Evolutionary conservation across 2,329 filamentous ascomycete genomes (phyloP).

Genomic region (Rhinocladiella mackenziei): DNA sequence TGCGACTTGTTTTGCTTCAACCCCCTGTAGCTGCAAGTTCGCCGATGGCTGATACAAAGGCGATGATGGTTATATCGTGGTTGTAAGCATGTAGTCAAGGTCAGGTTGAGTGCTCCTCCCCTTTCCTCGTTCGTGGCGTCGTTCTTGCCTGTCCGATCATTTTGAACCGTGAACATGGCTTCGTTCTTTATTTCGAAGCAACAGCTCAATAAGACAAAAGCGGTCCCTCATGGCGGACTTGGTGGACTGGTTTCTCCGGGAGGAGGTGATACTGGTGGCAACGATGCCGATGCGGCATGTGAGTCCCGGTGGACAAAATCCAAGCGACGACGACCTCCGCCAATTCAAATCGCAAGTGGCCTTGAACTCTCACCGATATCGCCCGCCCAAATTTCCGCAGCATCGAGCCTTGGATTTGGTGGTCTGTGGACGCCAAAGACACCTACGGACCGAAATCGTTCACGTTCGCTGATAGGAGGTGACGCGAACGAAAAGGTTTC

Average conservation of each 20-base stretch:
- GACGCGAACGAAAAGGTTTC: background rate
- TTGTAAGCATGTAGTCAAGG: too few relatives aligned
- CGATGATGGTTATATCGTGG: too few relatives aligned
- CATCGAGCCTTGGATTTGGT: conserved; percentile 3
- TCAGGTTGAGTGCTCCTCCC: too few relatives aligned
- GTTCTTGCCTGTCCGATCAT: background rate
- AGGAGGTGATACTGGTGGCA: background rate
- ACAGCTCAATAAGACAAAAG: background rate
- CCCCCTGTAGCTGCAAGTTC: background rate
- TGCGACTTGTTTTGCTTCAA: conserved; percentile 17
- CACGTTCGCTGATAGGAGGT: background rate
- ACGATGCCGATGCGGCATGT: background rate
- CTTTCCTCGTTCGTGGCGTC: conserved; percentile 2
- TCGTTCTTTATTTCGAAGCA: conserved; percentile 14
- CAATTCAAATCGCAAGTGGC: conserved; percentile 12
- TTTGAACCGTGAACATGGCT: conserved; percentile 12
- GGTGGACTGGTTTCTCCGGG: conserved; percentile 14
- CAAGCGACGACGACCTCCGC: conserved; percentile 11
- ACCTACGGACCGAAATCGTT: conserved; percentile 10
- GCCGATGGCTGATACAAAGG: too few relatives aligned
- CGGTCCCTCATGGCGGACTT: conserved; percentile 18
- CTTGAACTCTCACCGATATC: background rate
- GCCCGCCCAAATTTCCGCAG: conserved; percentile 5
- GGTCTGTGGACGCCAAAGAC: conserved; percentile 21
- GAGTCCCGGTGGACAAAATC: background rate